Conservation (phyloP, 2,329 filamentous ascomycete genomes). For the Aspergillus versicolor region DNA sequence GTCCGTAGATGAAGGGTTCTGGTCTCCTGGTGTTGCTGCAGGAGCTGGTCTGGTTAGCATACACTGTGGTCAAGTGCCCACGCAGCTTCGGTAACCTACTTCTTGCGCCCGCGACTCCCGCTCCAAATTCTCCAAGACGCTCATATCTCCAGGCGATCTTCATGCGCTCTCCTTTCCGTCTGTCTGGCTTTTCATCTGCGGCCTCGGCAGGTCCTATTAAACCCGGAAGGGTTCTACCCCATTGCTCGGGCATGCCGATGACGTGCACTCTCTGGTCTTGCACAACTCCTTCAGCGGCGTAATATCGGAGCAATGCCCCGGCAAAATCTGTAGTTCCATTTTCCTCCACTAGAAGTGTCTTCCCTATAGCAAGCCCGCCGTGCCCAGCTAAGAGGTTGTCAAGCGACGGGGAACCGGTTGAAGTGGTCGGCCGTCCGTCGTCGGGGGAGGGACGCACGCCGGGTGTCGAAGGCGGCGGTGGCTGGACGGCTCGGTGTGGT, state of each 20-base stretch:
- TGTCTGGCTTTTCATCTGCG: slow-evolving; percentile 43
- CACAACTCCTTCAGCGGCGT: slow-evolving; percentile 86
- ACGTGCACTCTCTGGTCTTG: slow-evolving; percentile 89
- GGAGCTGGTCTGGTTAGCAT: slow-evolving; percentile 28
- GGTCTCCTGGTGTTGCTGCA: slow-evolving; percentile 31
- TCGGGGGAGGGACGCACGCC: slow-evolving; percentile 81
- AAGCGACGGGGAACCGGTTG: slow-evolving; percentile 83
- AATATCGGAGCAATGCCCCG: slow-evolving; percentile 79
- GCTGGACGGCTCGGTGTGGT: slow-evolving; percentile 27
- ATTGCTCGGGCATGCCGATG: slow-evolving; percentile 73
- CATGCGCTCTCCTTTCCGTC: slow-evolving; percentile 71
- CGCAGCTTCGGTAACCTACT: slow-evolving; percentile 50
- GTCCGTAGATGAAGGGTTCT: slow-evolving; percentile 43
- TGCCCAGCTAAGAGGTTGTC: slow-evolving; percentile 85
- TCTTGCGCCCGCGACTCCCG: slow-evolving; percentile 54
- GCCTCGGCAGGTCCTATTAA: slow-evolving; percentile 54
- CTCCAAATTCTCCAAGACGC: slow-evolving; percentile 69
- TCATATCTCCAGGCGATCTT: slow-evolving; percentile 99
- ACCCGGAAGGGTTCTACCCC: slow-evolving; percentile 81
- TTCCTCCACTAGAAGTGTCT: slow-evolving; percentile 78
- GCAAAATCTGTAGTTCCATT: slow-evolving; percentile 93
- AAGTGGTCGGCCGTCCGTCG: slow-evolving; percentile 84
- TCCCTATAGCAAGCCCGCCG: slow-evolving; percentile 78
- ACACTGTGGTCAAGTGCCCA: not conserved
- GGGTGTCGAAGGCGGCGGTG: slow-evolving; percentile 34